These are phyloP conservation scores for Angophora floribunda DNA, from an alignment of 345 rosid species.

Conservation along the genomic window DNA sequence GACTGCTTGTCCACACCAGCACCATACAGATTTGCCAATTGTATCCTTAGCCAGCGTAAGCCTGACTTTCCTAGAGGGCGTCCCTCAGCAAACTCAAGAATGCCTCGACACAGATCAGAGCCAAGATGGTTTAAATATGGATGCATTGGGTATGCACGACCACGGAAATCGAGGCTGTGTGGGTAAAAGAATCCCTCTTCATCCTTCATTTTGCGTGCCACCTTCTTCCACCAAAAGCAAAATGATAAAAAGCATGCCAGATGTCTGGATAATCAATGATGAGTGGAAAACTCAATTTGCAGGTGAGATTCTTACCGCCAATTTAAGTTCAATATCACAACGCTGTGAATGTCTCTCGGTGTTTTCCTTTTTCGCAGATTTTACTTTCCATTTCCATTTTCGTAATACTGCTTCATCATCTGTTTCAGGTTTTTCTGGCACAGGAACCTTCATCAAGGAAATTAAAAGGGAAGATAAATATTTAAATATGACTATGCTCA, in stretches of 20 bases:
- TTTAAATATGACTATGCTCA: neutral
- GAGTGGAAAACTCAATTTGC: neutral
- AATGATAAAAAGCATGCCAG: neutral
- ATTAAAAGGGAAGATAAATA: neutral
- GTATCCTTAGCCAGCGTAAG: slow-evolving; percentile 90
- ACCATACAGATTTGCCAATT: slow-evolving; percentile 86
- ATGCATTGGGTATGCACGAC: slow-evolving; percentile 99
- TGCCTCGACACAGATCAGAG: slow-evolving; percentile 94
- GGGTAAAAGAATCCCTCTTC: slow-evolving; percentile 96
- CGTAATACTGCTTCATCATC: slow-evolving; percentile 55
- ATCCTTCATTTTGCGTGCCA: slow-evolving; percentile 87
- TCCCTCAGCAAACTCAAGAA: slow-evolving; percentile 94
- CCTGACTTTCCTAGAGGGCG: slow-evolving; percentile 83
- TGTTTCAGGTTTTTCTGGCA: slow-evolving; percentile 67
- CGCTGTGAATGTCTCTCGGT: slow-evolving; percentile 91
- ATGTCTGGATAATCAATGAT: neutral
- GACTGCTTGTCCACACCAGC: slow-evolving; percentile 96
- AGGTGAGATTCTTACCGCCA: slow-evolving; percentile 57
- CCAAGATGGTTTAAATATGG: slow-evolving; percentile 98
- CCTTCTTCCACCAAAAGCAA: slow-evolving; percentile 34
- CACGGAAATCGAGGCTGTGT: slow-evolving; percentile 95
- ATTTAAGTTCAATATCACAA: slow-evolving; percentile 89
- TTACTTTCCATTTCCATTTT: slow-evolving; percentile 89
- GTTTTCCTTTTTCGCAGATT: slow-evolving; percentile 55
- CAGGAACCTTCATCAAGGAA: slow-evolving; percentile 30